A percentile compares a stretch with the other conserved stretches of the same genome.
phyloP scores from a whole-genome alignment of 2,329 filamentous ascomycete genomes.

The Reticulascus tulasneorum region DNA sequence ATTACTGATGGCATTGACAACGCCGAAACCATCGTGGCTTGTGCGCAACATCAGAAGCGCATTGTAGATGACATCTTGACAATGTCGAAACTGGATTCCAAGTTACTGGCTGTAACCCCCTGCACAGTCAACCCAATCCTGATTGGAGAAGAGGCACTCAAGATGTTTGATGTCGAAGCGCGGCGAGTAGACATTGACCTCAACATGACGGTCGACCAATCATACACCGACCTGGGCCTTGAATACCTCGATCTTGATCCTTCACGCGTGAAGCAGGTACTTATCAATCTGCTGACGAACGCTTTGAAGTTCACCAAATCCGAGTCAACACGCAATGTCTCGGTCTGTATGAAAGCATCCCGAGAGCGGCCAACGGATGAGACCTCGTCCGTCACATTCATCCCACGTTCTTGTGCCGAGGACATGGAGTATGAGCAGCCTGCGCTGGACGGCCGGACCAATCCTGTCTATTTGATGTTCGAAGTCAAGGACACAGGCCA shows the following conservation, averaged over 20 bases:
- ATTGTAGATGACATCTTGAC: constrained; percentile 75
- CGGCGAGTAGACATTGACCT: constrained; percentile 66
- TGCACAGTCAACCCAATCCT: constrained; percentile 63
- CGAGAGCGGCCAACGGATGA: constrained; percentile 32
- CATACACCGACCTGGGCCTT: constrained; percentile 52
- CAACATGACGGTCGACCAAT: constrained; percentile 58
- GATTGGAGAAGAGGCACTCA: constrained; percentile 63
- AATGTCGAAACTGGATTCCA: constrained; percentile 72
- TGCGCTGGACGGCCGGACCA: constrained; percentile 23
- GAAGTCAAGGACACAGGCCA: constrained; percentile 75
- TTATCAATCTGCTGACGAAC: constrained; percentile 78
- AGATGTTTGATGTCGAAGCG: constrained; percentile 76
- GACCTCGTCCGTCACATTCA: constrained; percentile 54
- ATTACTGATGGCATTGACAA: constrained; percentile 64
- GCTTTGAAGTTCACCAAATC: constrained; percentile 76
- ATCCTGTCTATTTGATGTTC: constrained; percentile 64
- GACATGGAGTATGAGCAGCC: constrained; percentile 34
- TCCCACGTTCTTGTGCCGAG: constrained; percentile 50
- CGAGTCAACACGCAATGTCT: constrained; percentile 53
- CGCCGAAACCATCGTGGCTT: constrained; percentile 72
- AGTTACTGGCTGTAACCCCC: constrained; percentile 68
- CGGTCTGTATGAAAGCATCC: constrained; percentile 43
- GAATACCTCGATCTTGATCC: constrained; percentile 70
- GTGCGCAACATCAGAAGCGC: constrained; percentile 74
- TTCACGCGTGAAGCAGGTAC: constrained; percentile 69